Conservation (phyloP, 1,284 basidiomycete genomes). For the Melampsora abietis-canadensis region DNA sequence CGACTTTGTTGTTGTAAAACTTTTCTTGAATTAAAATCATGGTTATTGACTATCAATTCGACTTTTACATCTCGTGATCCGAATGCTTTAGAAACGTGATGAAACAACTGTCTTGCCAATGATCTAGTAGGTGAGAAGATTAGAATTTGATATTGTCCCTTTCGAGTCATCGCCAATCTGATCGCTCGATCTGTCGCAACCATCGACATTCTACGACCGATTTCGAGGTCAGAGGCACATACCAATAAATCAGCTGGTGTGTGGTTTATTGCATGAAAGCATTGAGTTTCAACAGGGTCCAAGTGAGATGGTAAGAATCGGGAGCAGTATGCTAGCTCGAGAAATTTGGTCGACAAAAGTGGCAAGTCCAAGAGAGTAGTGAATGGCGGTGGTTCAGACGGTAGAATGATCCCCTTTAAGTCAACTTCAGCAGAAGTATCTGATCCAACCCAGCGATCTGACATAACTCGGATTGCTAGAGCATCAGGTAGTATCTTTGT, state of each 20-base stretch:
- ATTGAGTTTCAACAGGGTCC: constrained; percentile 37
- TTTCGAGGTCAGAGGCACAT: constrained; percentile 24
- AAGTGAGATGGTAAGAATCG: constrained; percentile 19
- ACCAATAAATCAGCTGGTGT: constrained; percentile 32
- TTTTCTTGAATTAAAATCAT: constrained; percentile 45
- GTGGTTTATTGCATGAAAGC: constrained; percentile 32
- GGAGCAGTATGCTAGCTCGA: constrained; percentile 56
- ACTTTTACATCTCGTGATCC: constrained; percentile 10
- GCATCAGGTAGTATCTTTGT: constrained; percentile 59
- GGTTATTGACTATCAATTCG: constrained; percentile 2
- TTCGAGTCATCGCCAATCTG: constrained; percentile 11
- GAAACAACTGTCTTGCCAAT: constrained; percentile 20
- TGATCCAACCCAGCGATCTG: constrained; percentile 90
- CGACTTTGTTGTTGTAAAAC: constrained; percentile 26
- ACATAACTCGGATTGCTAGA: constrained; percentile 72
- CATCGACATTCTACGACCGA: constrained; percentile 7
- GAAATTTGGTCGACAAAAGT: constrained; percentile 64
- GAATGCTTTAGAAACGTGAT: constrained; percentile 6
- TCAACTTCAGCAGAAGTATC: constrained; percentile 69
- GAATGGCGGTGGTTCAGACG: constrained; percentile 63
- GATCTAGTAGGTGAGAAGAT: constrained; percentile 30
- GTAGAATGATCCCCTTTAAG: constrained; percentile 73
- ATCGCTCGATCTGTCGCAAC: constrained; percentile 26
- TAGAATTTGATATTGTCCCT: constrained; percentile 4
- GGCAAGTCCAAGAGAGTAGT: constrained; percentile 75